Base-by-base conservation (phyloP, 2,329 filamentous ascomycete species). In the Aotearoamyces nothofagi region DNA sequence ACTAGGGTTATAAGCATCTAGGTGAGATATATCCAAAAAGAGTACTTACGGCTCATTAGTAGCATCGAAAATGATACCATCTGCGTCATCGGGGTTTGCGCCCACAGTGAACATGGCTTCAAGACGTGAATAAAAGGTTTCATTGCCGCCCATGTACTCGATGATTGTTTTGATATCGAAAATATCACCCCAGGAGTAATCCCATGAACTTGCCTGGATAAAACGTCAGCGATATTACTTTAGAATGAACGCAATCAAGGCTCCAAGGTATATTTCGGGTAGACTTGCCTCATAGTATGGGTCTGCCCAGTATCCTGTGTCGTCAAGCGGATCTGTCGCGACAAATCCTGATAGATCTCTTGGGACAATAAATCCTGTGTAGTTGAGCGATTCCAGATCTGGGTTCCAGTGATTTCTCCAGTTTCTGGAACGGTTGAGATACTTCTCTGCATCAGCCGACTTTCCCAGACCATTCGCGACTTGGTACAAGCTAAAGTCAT, bases 391-490 rank as follows among this genome's bases (percentile, higher is more conserved):
- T 1, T 54, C 57, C 24, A 69, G 60, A 26, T 65, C 46, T 0
- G 61, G 45, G 44, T 80, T 73, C 74, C 73, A 82, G 38, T 80
- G 74, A 42, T 78, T 79, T 10, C 69, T 61, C 77, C 77, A 82
- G 41, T 78, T 74, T 7, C 63, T 58, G 1, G 71, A 76, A 6
- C 75, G 64, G 25, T 62, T 54, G 15, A 78, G 55, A 39, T 80
- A 81, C 30, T 60, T 72, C 3, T 51, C 36, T 3, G 66, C 63
- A 23, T 74, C 67, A 1, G 52, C 50, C 0, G 41, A 32, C 26
- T 63, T 61, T 2, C 57, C 60, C 2, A 78, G 50, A 0, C 72
- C 73, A 2, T 43, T 47, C 3, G 77, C 77, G 8, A 82, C 69
- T 43, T 75, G 68, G 34, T 69, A 65, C 3, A 82, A 52, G 1